Base-by-base conservation (phyloP, 108 stramenopile genomes). In the Cyclotella sp. region DNA sequence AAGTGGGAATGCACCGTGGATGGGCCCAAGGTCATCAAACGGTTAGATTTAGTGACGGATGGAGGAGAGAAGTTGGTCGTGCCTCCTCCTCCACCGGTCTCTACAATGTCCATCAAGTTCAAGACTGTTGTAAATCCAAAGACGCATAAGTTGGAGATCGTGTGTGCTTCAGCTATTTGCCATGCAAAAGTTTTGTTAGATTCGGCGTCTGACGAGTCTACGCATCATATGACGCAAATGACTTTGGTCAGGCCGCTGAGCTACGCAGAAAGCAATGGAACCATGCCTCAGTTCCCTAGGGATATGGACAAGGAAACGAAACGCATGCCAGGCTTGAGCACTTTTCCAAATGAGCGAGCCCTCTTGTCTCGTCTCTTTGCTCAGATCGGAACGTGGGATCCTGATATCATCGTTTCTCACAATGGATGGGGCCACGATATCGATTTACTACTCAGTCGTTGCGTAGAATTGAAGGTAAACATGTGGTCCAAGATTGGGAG, bases 351-450 rank as follows among this genome's bases (percentile, higher is more conserved):
- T 80, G 99, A 99, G 79, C 87, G 97, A 5, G 96, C 96, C 9
- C 84, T 99, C 70, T 79, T 99, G 30, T 92, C 81, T 22, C 81
- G 84, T 16, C 84, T 97, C 29, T 74, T 97, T 59, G 81, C 82
- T 28, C 92, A 94, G 72, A 68, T 98, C 54, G 94, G 95, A 12
- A 76, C 63, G 30, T 97, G 97, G 91, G 99, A 99, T 83, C 99
- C 99, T 14, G 99, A 99, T 69, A 90, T 98, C 12, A 34, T 99
- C 28, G 91, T 97, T 2, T 98, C 96, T 7, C 99, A 99, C 93
- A 98, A 99, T 84, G 94, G 98, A 29, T 92, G 94, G 87, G 95
- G 96, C n/a, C 97, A 98, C 69, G 98, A 98, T 63, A 78, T 98
- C 30, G 97, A 98, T 77, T 95, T 99, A 9, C 87, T 99, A 11